Evolutionary conservation across 1,139 yeast species (phyloP).

Genomic region (Protomyces macrosporus): DNA sequence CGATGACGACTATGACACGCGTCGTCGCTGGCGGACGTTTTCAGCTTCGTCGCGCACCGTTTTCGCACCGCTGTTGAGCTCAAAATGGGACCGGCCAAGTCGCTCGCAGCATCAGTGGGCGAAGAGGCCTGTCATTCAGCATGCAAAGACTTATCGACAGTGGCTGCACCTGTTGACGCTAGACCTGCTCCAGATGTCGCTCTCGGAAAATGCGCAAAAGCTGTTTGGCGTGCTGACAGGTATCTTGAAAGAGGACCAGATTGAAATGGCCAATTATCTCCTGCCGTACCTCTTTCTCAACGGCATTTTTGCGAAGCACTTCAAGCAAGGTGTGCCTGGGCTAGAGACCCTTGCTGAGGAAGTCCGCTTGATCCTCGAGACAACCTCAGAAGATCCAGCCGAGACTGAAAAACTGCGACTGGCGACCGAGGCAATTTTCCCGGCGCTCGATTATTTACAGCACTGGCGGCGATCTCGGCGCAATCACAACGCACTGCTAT

Average conservation of each 20-base stretch:
- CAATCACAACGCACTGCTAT: slow-evolving; percentile 25
- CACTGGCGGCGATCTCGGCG: slow-evolving; percentile 57
- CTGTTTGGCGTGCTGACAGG: slow-evolving; percentile 64
- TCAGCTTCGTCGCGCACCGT: slow-evolving; percentile 68
- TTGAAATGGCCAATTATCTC: slow-evolving; percentile 38
- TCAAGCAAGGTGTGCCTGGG: not conserved
- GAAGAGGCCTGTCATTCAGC: slow-evolving; percentile 50
- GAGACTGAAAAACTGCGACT: slow-evolving; percentile 18
- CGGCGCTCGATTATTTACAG: slow-evolving; percentile 71
- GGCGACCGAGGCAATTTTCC: slow-evolving; percentile 27
- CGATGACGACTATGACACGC: slow-evolving; percentile 33
- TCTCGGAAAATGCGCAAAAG: slow-evolving; percentile 44
- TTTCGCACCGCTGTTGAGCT: slow-evolving; percentile 65
- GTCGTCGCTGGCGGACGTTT: slow-evolving; percentile 54
- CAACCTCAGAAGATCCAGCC: not conserved
- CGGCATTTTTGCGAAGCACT: slow-evolving; percentile 43
- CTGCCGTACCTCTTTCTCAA: slow-evolving; percentile 74
- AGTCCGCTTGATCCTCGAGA: not conserved
- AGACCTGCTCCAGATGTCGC: slow-evolving; percentile 52
- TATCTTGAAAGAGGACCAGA: slow-evolving; percentile 56
- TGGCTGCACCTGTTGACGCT: slow-evolving; percentile 73
- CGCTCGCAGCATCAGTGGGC: slow-evolving; percentile 40
- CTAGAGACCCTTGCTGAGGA: not conserved
- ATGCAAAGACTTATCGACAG: slow-evolving; percentile 42
- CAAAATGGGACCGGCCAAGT: slow-evolving; percentile 60